phyloP scores from a whole-genome alignment of 2,329 filamentous ascomycete genomes.

The Talaromyces pinophilus region DNA sequence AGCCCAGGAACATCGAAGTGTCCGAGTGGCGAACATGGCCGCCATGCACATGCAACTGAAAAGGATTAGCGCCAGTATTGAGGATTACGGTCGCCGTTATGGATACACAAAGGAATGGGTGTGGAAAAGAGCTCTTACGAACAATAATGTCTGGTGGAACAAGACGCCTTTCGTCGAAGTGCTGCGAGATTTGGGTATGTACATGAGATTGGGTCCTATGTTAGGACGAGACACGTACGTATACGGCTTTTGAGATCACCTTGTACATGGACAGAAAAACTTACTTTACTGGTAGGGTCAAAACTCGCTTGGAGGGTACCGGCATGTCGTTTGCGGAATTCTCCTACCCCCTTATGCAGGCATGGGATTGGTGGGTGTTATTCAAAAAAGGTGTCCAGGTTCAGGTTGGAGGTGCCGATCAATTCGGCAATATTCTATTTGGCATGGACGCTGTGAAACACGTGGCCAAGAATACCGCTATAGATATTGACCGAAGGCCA shows the following conservation, averaged over 20 bases:
- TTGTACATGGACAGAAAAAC: background rate
- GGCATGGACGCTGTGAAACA: slow-evolving; percentile 83
- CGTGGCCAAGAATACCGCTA: slow-evolving; percentile 56
- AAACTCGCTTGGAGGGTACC: slow-evolving; percentile 78
- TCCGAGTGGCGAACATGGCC: slow-evolving; percentile 50
- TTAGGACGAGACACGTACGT: slow-evolving; percentile 82
- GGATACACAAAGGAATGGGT: slow-evolving; percentile 65
- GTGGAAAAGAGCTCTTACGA: slow-evolving; percentile 68
- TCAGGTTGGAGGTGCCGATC: slow-evolving; percentile 92
- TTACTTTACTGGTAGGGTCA: slow-evolving; percentile 57
- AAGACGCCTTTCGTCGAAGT: slow-evolving; percentile 72
- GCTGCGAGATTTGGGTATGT: slow-evolving; percentile 69
- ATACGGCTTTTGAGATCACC: background rate
- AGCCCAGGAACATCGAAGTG: slow-evolving; percentile 37
- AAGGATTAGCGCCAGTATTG: slow-evolving; percentile 73
- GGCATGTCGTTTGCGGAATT: slow-evolving; percentile 96
- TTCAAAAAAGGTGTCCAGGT: slow-evolving; percentile 72
- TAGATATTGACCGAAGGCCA: slow-evolving; percentile 41
- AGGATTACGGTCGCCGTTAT: slow-evolving; percentile 64
- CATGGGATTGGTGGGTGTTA: slow-evolving; percentile 95
- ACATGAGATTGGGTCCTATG: slow-evolving; percentile 81
- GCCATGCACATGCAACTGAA: slow-evolving; percentile 54
- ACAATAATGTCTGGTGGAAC: slow-evolving; percentile 85
- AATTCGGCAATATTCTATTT: slow-evolving; percentile 93
- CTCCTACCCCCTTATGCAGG: slow-evolving; percentile 87